A percentile compares a stretch with the other conserved stretches of the same genome.
phyloP scores from a whole-genome alignment of 495 filamentous ascomycete species.

The Penicillium cosmopolitanum region DNA sequence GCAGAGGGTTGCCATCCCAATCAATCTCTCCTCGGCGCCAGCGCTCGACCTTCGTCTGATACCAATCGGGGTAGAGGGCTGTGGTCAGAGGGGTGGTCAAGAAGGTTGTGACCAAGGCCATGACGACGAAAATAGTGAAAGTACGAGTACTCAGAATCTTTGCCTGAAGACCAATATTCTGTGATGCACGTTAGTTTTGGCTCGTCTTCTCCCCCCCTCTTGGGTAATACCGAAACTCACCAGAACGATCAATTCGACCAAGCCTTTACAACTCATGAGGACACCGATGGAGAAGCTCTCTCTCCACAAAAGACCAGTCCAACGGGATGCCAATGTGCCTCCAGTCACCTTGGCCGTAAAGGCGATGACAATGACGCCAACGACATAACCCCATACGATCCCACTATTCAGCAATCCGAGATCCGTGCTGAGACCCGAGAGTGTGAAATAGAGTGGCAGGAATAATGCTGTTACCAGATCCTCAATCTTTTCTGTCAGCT shows the following conservation, averaged over 20 bases:
- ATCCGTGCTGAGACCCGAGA: slow-evolving; percentile 89
- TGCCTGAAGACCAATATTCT: slow-evolving; percentile 96
- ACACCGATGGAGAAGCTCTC: slow-evolving; percentile 91
- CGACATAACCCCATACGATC: slow-evolving; percentile 89
- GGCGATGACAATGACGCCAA: slow-evolving; percentile 81
- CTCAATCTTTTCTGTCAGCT: slow-evolving; percentile 94
- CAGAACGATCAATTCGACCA: slow-evolving; percentile 93
- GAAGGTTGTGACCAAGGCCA: slow-evolving; percentile 93
- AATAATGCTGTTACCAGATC: slow-evolving; percentile 90
- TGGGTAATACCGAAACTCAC: slow-evolving; percentile 52
- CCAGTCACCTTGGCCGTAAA: slow-evolving; percentile 86
- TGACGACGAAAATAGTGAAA: slow-evolving; percentile 99
- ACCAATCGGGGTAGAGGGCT: slow-evolving; percentile 81
- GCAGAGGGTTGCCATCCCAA: slow-evolving; percentile 75
- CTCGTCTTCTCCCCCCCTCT: background rate
- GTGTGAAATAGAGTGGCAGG: slow-evolving; percentile 91
- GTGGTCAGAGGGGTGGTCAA: slow-evolving; percentile 83
- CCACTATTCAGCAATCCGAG: slow-evolving; percentile 82
- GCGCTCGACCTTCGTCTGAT: slow-evolving; percentile 87
- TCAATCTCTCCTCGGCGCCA: slow-evolving; percentile 93
- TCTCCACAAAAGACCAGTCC: slow-evolving; percentile 84
- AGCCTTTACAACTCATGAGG: slow-evolving; percentile 96
- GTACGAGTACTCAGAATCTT: slow-evolving; percentile 83
- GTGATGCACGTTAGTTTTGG: slow-evolving; percentile 3
- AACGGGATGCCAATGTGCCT: slow-evolving; percentile 77